Base-by-base conservation (phyloP, 2,329 filamentous ascomycete species). In the Septoria linicola region DNA sequence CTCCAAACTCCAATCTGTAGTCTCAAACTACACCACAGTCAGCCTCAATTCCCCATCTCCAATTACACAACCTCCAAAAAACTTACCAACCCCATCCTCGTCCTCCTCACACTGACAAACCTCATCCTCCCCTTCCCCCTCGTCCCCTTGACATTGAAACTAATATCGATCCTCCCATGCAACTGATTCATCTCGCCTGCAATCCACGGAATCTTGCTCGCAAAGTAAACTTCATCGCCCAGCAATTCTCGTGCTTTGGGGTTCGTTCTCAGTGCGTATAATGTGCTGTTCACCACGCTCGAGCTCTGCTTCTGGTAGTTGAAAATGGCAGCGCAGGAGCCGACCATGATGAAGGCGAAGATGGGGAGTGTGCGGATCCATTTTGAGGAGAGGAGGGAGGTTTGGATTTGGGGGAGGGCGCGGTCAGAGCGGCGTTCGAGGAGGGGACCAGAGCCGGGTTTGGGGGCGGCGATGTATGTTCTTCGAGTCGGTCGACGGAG, bases 281-380 rank as follows among this genome's bases (percentile, higher is more conserved):
- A 81, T 3, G 90, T 93, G 49, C 87, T 89, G 49, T 83, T 83
- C n/a, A 96, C 73, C 13, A 77, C 88, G 34, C 74, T 87, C 48
- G 87, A 88, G n/a, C 88, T 89, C 51, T 85, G 83, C 72, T 96
- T 96, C 71, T 99, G 92, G 81, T 99, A 97, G 80, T 99, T 99
- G 86, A 99, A 97, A 72, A 99, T 96, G 61, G 87, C 89, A 54
- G 95, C 75, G 59, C 85, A 84, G 60, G 85, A 86, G 49, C 79
- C 77, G 41, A 81, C 80, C 62, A 96, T 82, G 57, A 89, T 76
- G 57, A 80, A 71, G 46, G 86, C 68, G 79, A 97, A 97, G 68
- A 95, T 74, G 47, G 92, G 92, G 27, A 96, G 72, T 1, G 89
- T 89, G 62, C 81, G 80, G 49, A 69, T 55, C 68, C 68, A 71